Conservation (phyloP, 2,329 filamentous ascomycete species). For the Knoxdaviesia proteae region DNA sequence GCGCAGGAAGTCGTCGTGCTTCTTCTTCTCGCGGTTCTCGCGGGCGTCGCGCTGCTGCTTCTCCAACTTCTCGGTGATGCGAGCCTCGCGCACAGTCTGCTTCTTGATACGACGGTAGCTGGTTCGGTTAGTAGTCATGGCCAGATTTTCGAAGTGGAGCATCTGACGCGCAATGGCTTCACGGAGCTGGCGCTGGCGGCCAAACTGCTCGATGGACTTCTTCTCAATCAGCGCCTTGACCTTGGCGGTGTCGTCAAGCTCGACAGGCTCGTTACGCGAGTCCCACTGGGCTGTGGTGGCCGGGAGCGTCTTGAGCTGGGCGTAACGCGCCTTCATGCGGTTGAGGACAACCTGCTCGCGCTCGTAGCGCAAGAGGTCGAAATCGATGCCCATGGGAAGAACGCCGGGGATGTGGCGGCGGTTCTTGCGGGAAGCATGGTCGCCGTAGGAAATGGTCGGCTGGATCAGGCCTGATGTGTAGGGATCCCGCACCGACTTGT, state of each 20-base stretch:
- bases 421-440: slow-evolving; percentile 56
- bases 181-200: slow-evolving; percentile 70
- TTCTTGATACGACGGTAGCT: slow-evolving; percentile 92
- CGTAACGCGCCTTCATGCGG: slow-evolving; percentile 65
- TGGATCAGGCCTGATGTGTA: slow-evolving; percentile 34
- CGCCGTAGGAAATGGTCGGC: slow-evolving; percentile 51
- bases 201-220: slow-evolving; percentile 73
- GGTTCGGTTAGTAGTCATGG: slow-evolving; percentile 87
- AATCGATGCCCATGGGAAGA: slow-evolving; percentile 73
- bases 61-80: slow-evolving; percentile 96
- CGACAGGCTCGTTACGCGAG: slow-evolving; percentile 42
- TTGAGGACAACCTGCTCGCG: slow-evolving; percentile 80
- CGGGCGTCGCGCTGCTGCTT: slow-evolving; percentile 95
- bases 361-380: slow-evolving; percentile 69
- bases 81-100: slow-evolving; percentile 81
- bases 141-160: slow-evolving; percentile 87
- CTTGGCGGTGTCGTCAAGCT: slow-evolving; percentile 66
- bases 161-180: slow-evolving; percentile 79
- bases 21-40: slow-evolving; percentile 93
- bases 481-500: slow-evolving; percentile 58
- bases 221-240: slow-evolving; percentile 84
- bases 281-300: slow-evolving; percentile 82
- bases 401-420: slow-evolving; percentile 69
- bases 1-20: slow-evolving; percentile 78
- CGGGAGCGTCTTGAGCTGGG: slow-evolving; percentile 64